Evolutionary conservation across 768 basidiomycete genomes (phyloP).

Genomic region (Ramaria rubella): DNA sequence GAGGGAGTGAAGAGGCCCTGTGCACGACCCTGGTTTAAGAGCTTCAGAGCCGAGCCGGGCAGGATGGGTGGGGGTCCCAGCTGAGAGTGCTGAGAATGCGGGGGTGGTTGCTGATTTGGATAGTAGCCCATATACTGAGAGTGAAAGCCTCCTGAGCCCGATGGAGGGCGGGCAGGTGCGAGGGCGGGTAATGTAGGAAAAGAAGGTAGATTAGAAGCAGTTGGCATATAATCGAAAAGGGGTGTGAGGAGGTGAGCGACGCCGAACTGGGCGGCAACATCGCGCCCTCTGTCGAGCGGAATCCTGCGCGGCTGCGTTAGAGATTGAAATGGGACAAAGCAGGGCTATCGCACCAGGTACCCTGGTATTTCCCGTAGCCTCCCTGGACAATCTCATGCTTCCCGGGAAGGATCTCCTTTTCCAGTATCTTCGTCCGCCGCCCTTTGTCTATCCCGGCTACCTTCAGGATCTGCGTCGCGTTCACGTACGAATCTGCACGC

Average conservation of each 20-base stretch:
- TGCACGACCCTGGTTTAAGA: conserved; percentile 79
- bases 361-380: conserved; percentile 98
- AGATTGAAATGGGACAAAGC: background rate
- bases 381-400: conserved; percentile 98
- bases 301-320: conserved; percentile 56
- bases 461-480: conserved; percentile 98
- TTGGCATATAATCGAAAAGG: conserved; percentile 89
- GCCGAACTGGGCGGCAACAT: conserved; percentile 87
- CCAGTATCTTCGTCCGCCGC: conserved; percentile 88
- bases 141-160: conserved; percentile 36
- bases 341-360: conserved; percentile 72
- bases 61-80: conserved; percentile 80
- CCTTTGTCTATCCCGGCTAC: conserved; percentile 98
- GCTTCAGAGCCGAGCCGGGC: conserved; percentile 78
- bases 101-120: conserved; percentile 27
- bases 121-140: conserved; percentile 10
- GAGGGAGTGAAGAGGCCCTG: conserved; percentile 84
- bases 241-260: conserved; percentile 83
- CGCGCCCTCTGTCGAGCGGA: conserved; percentile 88
- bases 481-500: conserved; percentile 90
- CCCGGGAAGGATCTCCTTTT: conserved; percentile 94
- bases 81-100: conserved; percentile 10
- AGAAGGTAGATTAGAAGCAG: conserved; percentile 40
- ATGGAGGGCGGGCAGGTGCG: conserved; percentile 56
- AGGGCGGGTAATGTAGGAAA: conserved; percentile 21